phyloP scores from a whole-genome alignment of 2,329 filamentous ascomycete species.

The Balansia obtecta region DNA sequence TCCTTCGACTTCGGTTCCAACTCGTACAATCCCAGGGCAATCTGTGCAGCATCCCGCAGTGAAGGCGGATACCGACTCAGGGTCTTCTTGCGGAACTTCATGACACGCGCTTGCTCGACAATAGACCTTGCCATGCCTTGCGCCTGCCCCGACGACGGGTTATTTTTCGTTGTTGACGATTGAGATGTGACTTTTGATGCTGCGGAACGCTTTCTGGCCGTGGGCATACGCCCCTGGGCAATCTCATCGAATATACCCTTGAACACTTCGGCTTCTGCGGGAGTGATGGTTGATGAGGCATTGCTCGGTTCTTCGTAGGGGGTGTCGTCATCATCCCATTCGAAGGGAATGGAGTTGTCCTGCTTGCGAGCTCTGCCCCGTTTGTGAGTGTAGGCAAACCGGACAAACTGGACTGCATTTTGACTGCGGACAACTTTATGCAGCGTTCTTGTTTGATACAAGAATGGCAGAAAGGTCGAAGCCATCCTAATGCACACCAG shows the following conservation, averaged over 20 bases:
- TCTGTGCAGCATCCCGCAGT: constrained; percentile 26
- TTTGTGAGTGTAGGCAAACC: constrained; percentile 11
- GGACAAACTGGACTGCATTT: constrained; percentile 12
- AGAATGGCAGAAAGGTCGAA: constrained; percentile 47
- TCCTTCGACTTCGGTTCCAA: constrained; percentile 16
- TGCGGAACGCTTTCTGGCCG: constrained; percentile 12
- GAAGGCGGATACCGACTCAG: constrained; percentile 26
- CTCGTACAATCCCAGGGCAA: constrained; percentile 26
- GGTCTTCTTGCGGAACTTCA: constrained; percentile 22
- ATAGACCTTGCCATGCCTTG: constrained; percentile 15
- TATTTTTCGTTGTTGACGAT: background rate
- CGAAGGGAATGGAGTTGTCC: constrained; percentile 39
- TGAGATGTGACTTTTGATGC: constrained; percentile 1
- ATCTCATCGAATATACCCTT: constrained; percentile 40
- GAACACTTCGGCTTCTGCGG: constrained; percentile 45
- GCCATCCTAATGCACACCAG: constrained; percentile 23
- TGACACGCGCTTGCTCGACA: constrained; percentile 20
- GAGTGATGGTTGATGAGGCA: constrained; percentile 41
- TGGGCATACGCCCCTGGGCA: constrained; percentile 21
- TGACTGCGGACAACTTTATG: constrained; percentile 16
- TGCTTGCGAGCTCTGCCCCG: constrained; percentile 6
- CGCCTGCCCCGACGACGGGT: background rate
- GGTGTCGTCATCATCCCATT: constrained; percentile 24
- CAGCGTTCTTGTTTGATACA: constrained; percentile 59
- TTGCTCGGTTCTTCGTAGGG: constrained; percentile 8